phyloP scores from a whole-genome alignment of 2,329 filamentous ascomycete genomes.

The Diaporthe vaccinii region DNA sequence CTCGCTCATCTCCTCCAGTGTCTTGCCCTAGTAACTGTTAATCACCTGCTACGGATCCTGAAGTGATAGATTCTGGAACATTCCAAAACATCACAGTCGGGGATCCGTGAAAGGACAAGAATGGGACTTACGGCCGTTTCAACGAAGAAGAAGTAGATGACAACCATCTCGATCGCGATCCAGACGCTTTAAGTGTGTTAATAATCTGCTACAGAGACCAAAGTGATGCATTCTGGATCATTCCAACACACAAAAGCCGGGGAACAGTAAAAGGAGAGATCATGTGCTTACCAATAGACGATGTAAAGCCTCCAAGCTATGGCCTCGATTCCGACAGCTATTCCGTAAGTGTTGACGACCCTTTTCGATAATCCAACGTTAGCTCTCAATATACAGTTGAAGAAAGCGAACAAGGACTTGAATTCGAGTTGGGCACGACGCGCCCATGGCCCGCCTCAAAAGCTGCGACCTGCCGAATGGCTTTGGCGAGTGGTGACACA shows the following conservation, averaged over 20 bases:
- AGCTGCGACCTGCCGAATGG: not conserved
- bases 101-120: too few relatives aligned
- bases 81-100: too few relatives aligned
- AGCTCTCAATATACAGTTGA: not conserved
- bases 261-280: not conserved
- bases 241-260: not conserved
- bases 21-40: too few relatives aligned
- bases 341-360: constrained; percentile 59
- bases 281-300: constrained; percentile 52
- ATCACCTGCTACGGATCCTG: too few relatives aligned
- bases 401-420: not conserved
- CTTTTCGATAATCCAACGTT: not conserved
- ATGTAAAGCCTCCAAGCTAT: constrained; percentile 67
- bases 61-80: too few relatives aligned
- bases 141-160: constrained; percentile 62
- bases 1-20: constrained; percentile 37
- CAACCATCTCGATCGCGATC: constrained; percentile 54
- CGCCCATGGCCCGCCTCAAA: not conserved
- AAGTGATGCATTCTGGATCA: not conserved
- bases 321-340: constrained; percentile 58
- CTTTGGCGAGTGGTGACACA: too few relatives aligned
- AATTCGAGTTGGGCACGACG: too few relatives aligned
- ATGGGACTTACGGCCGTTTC: too few relatives aligned
- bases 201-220: not conserved
- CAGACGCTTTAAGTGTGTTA: constrained; percentile 44